Conservation (phyloP, 805 yeast species). For the Hagleromyces aurorensis region DNA sequence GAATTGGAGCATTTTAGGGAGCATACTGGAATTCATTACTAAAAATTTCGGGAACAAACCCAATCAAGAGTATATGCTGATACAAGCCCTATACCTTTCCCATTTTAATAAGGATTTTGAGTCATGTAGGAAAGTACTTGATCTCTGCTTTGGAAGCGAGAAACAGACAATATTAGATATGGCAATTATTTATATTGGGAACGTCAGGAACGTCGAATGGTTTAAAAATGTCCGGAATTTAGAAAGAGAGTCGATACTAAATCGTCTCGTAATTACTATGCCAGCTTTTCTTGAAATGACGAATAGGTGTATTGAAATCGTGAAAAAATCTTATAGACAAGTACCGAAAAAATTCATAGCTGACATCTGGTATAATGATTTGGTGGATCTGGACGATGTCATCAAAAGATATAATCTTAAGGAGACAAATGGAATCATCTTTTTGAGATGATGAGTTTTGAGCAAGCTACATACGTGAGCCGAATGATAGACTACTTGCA, state of each 20-base stretch:
- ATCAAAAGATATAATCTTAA: no score
- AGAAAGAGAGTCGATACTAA: conserved; percentile 2
- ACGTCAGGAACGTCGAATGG: no score
- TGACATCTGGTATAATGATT: conserved; percentile 11
- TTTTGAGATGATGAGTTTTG: no score
- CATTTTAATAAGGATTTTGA: conserved; percentile 16
- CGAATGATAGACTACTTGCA: no score
- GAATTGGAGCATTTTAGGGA: conserved; percentile 11
- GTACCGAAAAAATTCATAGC: conserved; percentile 10
- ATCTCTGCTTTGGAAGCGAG: no score
- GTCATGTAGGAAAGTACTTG: no score
- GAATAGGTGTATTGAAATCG: conserved; percentile 6
- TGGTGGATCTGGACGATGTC: conserved; percentile 6
- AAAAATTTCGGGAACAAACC: no score
- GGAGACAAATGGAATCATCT: no score
- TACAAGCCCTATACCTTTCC: conserved; percentile 15
- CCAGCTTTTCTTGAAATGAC: conserved; percentile 15
- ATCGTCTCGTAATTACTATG: conserved; percentile 9
- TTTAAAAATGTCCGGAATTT: conserved; percentile 5
- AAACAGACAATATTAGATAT: no score
- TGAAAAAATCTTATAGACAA: conserved; percentile 18
- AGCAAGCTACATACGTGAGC: no score
- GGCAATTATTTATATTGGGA: no score
- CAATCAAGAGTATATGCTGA: no score
- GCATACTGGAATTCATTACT: conserved; percentile 11